Conservation (phyloP, 768 basidiomycete genomes). For the Lentinula detonsa region DNA sequence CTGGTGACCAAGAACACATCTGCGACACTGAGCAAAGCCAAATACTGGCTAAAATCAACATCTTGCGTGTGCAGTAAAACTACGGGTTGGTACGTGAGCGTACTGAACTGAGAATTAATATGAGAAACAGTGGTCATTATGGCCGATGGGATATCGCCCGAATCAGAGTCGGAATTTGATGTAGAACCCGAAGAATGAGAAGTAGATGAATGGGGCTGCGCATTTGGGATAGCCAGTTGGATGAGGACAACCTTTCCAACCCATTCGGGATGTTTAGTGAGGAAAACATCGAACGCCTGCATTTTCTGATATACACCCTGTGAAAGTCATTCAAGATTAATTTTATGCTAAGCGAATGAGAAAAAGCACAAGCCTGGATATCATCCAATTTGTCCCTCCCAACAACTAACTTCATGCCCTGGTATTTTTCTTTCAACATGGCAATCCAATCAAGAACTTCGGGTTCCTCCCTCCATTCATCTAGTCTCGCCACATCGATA, state of each 20-base stretch:
- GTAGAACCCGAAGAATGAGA: conserved; percentile 1
- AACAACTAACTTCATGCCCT: conserved; percentile 82
- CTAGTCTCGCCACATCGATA: conserved; percentile 69
- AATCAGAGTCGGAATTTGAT: background rate
- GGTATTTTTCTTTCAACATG: conserved; percentile 73
- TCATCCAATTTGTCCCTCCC: conserved; percentile 88
- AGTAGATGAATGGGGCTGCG: background rate
- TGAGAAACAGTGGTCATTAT: conserved; percentile 45
- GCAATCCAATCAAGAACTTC: conserved; percentile 83
- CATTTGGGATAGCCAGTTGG: conserved; percentile 53
- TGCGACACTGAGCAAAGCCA: conserved; percentile 74
- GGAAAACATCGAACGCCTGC: conserved; percentile 75
- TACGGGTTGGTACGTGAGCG: conserved; percentile 81
- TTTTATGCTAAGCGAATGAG: background rate
- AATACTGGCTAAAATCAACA: conserved; percentile 79
- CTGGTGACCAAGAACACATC: conserved; percentile 85
- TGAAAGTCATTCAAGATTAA: background rate
- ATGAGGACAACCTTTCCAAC: conserved; percentile 80
- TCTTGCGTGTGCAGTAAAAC: conserved; percentile 84
- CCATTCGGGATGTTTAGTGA: conserved; percentile 74
- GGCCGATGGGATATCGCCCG: conserved; percentile 2
- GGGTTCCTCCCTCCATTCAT: conserved; percentile 63
- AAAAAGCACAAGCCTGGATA: conserved; percentile 44
- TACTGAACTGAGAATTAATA: conserved; percentile 80
- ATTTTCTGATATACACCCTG: conserved; percentile 80